Evolutionary conservation across 2,329 filamentous ascomycete species (phyloP).

Genomic region (Penicillium aurantiogriseum): DNA sequence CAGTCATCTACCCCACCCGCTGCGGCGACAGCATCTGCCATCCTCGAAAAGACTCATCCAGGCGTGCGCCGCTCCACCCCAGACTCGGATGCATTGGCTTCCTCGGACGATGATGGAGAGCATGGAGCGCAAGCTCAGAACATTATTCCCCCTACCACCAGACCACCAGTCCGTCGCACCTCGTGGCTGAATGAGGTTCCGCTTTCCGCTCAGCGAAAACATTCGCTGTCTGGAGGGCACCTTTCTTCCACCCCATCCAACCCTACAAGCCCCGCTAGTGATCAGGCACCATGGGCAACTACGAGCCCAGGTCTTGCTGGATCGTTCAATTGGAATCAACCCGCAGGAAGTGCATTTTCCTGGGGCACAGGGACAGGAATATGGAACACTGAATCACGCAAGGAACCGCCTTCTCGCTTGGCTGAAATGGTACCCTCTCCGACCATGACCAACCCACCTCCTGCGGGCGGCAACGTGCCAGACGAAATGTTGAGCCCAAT

Average conservation of each 20-base stretch:
- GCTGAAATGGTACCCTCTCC: constrained; percentile 74
- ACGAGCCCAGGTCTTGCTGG: constrained; percentile 40
- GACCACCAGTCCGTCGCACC: constrained; percentile 64
- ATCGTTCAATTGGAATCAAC: constrained; percentile 45
- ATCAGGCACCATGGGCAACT: constrained; percentile 51
- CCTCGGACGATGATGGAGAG: constrained; percentile 88
- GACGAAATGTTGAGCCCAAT: constrained; percentile 53
- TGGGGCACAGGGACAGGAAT: constrained; percentile 79
- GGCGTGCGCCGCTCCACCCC: constrained; percentile 77
- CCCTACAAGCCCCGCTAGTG: constrained; percentile 73
- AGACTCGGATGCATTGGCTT: constrained; percentile 89
- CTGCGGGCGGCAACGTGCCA: constrained; percentile 49
- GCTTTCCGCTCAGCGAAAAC: constrained; percentile 65
- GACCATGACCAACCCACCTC: constrained; percentile 58
- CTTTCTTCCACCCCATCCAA: constrained; percentile 79
- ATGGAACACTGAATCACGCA: constrained; percentile 72
- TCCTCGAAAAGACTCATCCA: constrained; percentile 71
- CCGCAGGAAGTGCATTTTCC: constrained; percentile 54
- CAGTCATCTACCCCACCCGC: constrained; percentile 45
- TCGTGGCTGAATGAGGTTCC: constrained; percentile 89
- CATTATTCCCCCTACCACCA: constrained; percentile 52
- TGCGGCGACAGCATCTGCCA: constrained; percentile 61
- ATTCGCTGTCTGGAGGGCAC: constrained; percentile 70
- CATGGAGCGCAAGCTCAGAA: constrained; percentile 56
- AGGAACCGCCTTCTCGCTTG: constrained; percentile 71